Percentiles rank a stretch among this genome's conserved stretches.
phyloP scores from a whole-genome alignment of 1,284 basidiomycete species.

The Moniliophthora roreri region DNA sequence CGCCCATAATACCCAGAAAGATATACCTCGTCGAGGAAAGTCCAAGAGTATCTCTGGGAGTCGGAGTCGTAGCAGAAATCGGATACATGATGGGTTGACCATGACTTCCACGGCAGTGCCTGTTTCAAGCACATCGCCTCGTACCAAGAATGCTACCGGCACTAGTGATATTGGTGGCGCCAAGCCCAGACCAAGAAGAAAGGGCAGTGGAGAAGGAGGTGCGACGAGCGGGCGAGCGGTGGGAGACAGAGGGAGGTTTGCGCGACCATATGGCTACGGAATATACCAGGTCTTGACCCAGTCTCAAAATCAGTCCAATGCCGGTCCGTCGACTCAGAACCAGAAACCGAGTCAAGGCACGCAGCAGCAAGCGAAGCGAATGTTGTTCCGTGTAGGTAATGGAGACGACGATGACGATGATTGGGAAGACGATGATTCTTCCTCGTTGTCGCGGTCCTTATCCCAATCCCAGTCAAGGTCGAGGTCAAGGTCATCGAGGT shows the following conservation, averaged over 20 bases:
- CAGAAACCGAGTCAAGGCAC: neutral
- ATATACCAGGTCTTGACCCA: neutral
- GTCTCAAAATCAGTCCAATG: neutral
- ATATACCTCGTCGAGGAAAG: neutral
- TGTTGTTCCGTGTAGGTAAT: neutral
- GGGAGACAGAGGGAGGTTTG: constrained; percentile 1
- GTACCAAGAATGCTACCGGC: neutral
- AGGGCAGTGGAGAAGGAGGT: constrained; percentile 4
- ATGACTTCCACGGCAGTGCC: neutral
- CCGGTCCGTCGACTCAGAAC: neutral
- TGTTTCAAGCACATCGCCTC: no score
- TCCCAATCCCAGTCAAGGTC: constrained; percentile 1
- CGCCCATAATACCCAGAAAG: no score
- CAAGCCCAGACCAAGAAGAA: constrained; percentile 2
- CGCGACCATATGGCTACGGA: neutral
- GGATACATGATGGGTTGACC: neutral
- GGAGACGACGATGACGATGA: neutral
- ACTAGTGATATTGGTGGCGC: neutral
- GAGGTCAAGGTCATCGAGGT: neutral
- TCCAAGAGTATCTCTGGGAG: constrained; percentile 14
- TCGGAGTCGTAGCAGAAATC: constrained; percentile 14
- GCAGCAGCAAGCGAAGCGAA: neutral
- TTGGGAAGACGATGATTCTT: neutral
- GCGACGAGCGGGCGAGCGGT: constrained; percentile 5
- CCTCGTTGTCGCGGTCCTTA: neutral